These are phyloP conservation scores for Gynostemma pentaphyllum DNA, from an alignment of 306 rosid species.

Conservation along the genomic window DNA sequence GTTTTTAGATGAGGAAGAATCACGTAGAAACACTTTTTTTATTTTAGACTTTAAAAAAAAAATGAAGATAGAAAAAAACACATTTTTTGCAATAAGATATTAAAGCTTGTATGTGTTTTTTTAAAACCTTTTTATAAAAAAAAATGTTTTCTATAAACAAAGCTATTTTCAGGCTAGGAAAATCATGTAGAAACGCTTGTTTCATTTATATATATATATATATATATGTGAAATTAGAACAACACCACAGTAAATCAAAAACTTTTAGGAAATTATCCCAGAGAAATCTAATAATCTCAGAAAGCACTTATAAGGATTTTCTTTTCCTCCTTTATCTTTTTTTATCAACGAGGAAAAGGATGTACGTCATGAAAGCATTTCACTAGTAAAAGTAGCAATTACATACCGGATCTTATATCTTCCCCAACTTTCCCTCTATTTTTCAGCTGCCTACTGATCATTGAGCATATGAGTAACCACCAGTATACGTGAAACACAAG, in stretches of 20 bases:
- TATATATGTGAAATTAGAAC: background rate
- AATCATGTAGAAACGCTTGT: background rate
- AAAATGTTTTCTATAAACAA: background rate
- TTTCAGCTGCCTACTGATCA: slow-evolving; percentile 70
- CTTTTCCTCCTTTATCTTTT: background rate
- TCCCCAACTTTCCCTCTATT: slow-evolving; percentile 95
- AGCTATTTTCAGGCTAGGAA: background rate
- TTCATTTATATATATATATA: background rate
- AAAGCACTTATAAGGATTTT: background rate
- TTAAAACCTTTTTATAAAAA: background rate
- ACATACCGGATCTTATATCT: slow-evolving; percentile 93
- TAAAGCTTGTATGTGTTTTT: background rate
- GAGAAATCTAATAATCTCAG: background rate
- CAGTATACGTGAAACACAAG: slow-evolving; percentile 94
- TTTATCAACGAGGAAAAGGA: background rate
- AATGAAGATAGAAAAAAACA: too few relatives aligned
- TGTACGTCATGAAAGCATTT: background rate
- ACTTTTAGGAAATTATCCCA: background rate
- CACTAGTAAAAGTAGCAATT: background rate
- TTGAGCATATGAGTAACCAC: slow-evolving; percentile 89
- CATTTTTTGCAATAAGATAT: background rate
- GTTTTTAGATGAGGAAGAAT: too few relatives aligned
- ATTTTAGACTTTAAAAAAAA: too few relatives aligned
- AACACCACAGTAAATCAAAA: background rate
- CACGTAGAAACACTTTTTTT: too few relatives aligned